Base-by-base conservation (phyloP, 2,329 filamentous ascomycete genomes). In the Claviceps pazoutovae region DNA sequence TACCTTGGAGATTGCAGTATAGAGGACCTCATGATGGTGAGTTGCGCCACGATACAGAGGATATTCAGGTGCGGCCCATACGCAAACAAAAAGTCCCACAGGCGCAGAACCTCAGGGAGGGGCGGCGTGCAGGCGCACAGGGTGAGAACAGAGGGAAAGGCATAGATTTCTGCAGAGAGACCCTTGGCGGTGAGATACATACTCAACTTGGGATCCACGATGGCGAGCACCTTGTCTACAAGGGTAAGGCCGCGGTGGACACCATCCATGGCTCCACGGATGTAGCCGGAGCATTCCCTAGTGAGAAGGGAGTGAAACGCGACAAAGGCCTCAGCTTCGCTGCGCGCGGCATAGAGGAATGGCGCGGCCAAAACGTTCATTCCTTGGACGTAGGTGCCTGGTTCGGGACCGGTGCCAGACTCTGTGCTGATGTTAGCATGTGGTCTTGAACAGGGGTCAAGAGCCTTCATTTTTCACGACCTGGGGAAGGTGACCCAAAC, bases 291-390 rank as follows among this genome's bases (percentile, higher is more conserved):
- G 57, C 87, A 90, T 66, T 97, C 91, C 51, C 78, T 75, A 1
- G 88, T 94, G 56, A 98, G 81, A 56, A 96, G 84, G 44, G 82
- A 83, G 64, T 95, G 83, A 61, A 98, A 96, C 1, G 89, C 84
- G 5, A 88, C 84, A 61, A 95, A 98, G 2, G 93, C 93, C 69
- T 98, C 90, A 6, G 90, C 85, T 70, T 98, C 93, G 65, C 88
- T 95, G 53, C 89, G 83, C 1, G 93, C 90, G 5, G 88, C 89
- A 66, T 98, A 98, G 46, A 98, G 75, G 63, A 98, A 96, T 0
- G 93, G 93, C 1, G 93, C 93, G 9, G 90, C 91, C 16, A 98
- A 79, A 42, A 98, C 93, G 64, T 98, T 98, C 91, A 98, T 97
- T 58, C 93, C 93, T 68, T 98, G 93, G 2, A 98, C 91, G 61